Base-by-base conservation (phyloP, 306 rosid genomes). In the Spatholobus suberectus region DNA sequence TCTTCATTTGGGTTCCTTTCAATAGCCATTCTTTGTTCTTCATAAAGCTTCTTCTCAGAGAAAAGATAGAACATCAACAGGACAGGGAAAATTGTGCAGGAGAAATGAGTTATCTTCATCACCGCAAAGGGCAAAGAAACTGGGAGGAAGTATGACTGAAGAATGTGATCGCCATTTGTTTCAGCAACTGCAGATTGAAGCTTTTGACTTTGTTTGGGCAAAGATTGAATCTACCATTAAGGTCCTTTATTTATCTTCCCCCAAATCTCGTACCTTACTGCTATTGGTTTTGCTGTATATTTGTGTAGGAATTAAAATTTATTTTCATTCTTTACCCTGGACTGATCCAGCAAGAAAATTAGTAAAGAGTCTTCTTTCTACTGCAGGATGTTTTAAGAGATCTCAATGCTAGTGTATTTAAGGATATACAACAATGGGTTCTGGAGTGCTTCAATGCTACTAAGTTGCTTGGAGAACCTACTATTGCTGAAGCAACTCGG, bases 11-110 rank as follows among this genome's bases (percentile, higher is more conserved):
- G 2, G 4, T 81, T 68, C 41, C 34, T 74, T 78, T 75, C 17
- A 9, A 35, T 85, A 93, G 97, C 96, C 90, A 52, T 92, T 92
- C 82, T 92, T 89, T 61, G 85, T 96, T 81, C 92, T 93, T 73
- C 98, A 94, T 72, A 91, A 89, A 88, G 89, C 94, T 40, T 85
- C 90, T 9, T 55, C 90, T 34, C 76, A 37, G 74, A 83, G 78
- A 71, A 78, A 79, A 52, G 85, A 88, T 73, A 86, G 91, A 85
- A 86, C 70, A 74, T 62, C 88, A 67, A 34, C 35, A 4, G 82
- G 70, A 46, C 78, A 58, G 21, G 87, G 80, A 40, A 89, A 83
- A 72, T 27, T 66, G 63, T 87, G 85, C 80, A 89, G 82, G 87
- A 88, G 90, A 79, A 87, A 85, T 57, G 88, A 90, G 35, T 63